Evolutionary conservation across 371 early-diverging fungal genomes (phyloP).

Genomic region (Apophysomyces sp.): DNA sequence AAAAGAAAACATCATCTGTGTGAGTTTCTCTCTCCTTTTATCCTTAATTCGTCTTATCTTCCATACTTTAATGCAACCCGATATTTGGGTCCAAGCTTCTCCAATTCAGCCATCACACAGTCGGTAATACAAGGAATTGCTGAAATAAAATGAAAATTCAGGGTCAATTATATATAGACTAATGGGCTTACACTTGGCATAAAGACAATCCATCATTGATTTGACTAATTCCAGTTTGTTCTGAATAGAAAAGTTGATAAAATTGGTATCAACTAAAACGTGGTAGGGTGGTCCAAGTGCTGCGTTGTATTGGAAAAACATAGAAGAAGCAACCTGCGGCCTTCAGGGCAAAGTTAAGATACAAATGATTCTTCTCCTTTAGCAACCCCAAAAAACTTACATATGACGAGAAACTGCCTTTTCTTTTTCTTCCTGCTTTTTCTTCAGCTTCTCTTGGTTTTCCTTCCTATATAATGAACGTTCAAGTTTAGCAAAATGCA

Average conservation of each 20-base stretch:
- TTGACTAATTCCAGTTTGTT: constrained; percentile 98
- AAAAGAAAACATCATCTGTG: constrained; percentile 11
- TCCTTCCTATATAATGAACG: constrained; percentile 55
- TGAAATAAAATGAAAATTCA: constrained; percentile 9
- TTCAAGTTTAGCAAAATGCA: no score
- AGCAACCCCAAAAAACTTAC: constrained; percentile 44
- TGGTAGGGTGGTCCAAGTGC: constrained; percentile 98
- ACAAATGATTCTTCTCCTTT: no score
- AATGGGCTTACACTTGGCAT: constrained; percentile 82
- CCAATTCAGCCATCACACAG: constrained; percentile 99
- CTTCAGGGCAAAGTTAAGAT: constrained; percentile 23
- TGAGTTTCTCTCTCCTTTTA: background rate
- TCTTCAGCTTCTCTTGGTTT: constrained; percentile 77
- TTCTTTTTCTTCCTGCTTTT: constrained; percentile 70
- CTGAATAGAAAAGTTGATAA: constrained; percentile 99
- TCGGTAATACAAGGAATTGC: constrained; percentile 97
- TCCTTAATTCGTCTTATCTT: no score
- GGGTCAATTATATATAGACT: background rate
- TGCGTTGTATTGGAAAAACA: constrained; percentile 97
- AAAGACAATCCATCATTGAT: constrained; percentile 98
- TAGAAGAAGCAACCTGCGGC: constrained; percentile 90
- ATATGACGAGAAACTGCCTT: constrained; percentile 77
- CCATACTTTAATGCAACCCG: constrained; percentile 93
- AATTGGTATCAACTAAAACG: constrained; percentile 99
- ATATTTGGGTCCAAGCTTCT: constrained; percentile 98